Evolutionary conservation across 78 protist genomes (phyloP).

Genomic region (Mantamonas sphyraenae): DNA sequence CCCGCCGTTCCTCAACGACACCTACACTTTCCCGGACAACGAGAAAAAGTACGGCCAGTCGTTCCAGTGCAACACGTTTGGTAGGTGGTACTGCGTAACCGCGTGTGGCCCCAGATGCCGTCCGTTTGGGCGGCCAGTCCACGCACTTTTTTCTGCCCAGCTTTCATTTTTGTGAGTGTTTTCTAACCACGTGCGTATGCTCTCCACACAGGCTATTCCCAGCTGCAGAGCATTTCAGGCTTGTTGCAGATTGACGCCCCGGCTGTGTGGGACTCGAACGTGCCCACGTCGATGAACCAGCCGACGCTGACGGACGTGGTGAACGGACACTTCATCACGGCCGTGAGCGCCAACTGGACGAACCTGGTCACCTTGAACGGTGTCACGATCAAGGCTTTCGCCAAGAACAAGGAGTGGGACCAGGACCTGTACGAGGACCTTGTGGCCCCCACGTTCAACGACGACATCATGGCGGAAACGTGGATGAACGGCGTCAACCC

Average conservation of each 20-base stretch:
- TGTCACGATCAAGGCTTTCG: slow-evolving; percentile 17
- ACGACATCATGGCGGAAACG: slow-evolving; percentile 17
- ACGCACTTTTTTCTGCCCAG: no score
- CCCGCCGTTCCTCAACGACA: slow-evolving; percentile 14
- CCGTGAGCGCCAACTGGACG: background rate
- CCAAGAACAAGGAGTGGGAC: slow-evolving; percentile 45
- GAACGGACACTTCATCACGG: slow-evolving; percentile 7
- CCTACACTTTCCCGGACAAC: slow-evolving; percentile 24
- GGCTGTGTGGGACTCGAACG: slow-evolving; percentile 14
- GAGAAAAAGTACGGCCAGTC: slow-evolving; percentile 49
- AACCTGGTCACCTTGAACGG: slow-evolving; percentile 10
- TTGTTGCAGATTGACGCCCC: slow-evolving; percentile 28
- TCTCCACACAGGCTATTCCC: no score
- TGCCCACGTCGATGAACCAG: slow-evolving; percentile 5
- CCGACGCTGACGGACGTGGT: slow-evolving; percentile 1
- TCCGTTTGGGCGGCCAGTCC: no score
- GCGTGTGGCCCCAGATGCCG: no score
- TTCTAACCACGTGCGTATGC: no score
- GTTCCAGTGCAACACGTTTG: slow-evolving; percentile 39
- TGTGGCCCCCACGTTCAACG: slow-evolving; percentile 22
- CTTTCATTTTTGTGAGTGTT: no score
- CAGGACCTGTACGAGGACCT: slow-evolving; percentile 40
- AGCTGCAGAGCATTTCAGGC: slow-evolving; percentile 20
- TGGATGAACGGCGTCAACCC: slow-evolving; percentile 40
- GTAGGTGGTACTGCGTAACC: no score